Evolutionary conservation across 1,139 yeast species (phyloP), one percentile per base, ranked within the genome.

Genomic region (Yamadazyma taylorii): DNA sequence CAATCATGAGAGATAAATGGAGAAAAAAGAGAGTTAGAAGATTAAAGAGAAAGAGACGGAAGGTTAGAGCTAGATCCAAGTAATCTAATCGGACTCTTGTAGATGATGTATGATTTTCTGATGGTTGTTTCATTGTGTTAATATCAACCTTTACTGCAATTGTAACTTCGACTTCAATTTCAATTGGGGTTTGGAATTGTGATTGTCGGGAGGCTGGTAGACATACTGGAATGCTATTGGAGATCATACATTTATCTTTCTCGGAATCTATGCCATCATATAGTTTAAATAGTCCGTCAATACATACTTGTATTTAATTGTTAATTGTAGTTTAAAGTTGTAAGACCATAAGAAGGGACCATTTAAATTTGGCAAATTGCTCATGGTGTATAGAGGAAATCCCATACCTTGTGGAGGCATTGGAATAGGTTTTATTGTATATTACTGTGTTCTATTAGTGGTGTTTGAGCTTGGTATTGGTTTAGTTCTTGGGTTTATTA

Each of bases 1-100:
- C 63, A 69, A 55, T 50, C 30, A 85, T 85, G 95, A 84, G 95
- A 82, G 79, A 81, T 76, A 85, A 85, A 83, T 87, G 96, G 97
- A 88, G 96, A 87, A 89, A 89, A 85, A 89, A 89, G 95, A 88
- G 97, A 88, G 95, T 85, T 77, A 88, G 97, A 87, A 87, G 96
- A 87, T 87, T 89, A 71, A 89, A 89, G 85, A 86, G 96, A 84
- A 89, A 89, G 95, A 85, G 97, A 85, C 95, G 97, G 95, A 88
- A 88, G 95, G 96, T 89, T 66, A 86, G 97, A 86, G 97, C 97
- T 76, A 87, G 97, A 87, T 84, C 92, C 79, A 85, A 85, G 83
- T 85, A 83, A 83, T 78, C 85, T 82, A 78, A 72, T 75, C 63
- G 49, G 30, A 34, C 24, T 13, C 15, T 24, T 17, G 17, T 10